A percentile compares a stretch with the other conserved stretches of the same genome.
phyloP scores from a whole-genome alignment of 805 yeast genomes.

The Wickerhamiella cacticola region DNA sequence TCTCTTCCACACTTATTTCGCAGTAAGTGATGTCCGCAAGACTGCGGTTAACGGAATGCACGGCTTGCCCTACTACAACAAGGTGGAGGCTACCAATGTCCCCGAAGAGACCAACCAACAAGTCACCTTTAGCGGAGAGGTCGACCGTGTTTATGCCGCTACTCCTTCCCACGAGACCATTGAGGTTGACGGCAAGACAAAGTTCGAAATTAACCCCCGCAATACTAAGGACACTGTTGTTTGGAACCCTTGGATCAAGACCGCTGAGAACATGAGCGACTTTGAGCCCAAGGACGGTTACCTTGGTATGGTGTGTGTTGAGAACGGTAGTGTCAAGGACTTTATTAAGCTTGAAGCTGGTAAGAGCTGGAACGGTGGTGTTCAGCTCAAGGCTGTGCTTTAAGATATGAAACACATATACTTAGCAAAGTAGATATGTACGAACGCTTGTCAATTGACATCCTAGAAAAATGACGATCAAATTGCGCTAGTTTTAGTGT shows the following conservation, averaged over 20 bases:
- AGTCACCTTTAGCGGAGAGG: slow-evolving; percentile 39
- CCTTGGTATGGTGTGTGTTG: slow-evolving; percentile 83
- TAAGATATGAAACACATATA: too few relatives aligned
- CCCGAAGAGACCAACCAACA: slow-evolving; percentile 24
- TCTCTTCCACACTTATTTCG: slow-evolving; percentile 85
- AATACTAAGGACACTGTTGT: slow-evolving; percentile 61
- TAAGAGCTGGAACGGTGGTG: slow-evolving; percentile 51
- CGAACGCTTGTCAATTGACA: too few relatives aligned
- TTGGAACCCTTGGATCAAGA: slow-evolving; percentile 95
- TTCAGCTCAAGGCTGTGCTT: slow-evolving; percentile 15
- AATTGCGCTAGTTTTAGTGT: too few relatives aligned
- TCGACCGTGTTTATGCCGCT: slow-evolving; percentile 70
- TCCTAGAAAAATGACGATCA: too few relatives aligned
- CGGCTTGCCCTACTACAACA: slow-evolving; percentile 64
- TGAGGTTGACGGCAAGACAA: slow-evolving; percentile 56
- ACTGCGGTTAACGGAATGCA: slow-evolving; percentile 65
- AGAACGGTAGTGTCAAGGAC: slow-evolving; percentile 78
- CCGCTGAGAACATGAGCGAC: slow-evolving; percentile 74
- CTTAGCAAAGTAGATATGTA: too few relatives aligned
- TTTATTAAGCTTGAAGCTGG: slow-evolving; percentile 58
- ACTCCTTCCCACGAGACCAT: slow-evolving; percentile 47
- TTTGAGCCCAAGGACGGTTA: slow-evolving; percentile 78
- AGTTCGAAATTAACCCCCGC: slow-evolving; percentile 50
- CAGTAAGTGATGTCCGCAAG: slow-evolving; percentile 64
- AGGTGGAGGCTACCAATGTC: slow-evolving; percentile 42